Evolutionary conservation across 306 rosid species (phyloP).

Genomic region (Fragaria vesca): DNA sequence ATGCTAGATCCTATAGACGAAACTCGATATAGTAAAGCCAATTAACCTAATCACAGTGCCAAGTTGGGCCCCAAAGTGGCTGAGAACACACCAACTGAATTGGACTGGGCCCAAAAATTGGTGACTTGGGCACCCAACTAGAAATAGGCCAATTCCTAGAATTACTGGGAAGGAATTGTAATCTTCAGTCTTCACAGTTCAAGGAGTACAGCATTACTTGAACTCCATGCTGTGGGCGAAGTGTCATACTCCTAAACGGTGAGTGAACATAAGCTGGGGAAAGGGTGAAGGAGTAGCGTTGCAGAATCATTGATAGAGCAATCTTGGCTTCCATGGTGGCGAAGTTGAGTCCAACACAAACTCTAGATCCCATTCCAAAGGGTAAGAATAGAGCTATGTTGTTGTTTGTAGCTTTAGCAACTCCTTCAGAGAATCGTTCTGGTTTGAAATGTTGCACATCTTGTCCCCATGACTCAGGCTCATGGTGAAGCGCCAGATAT

Average conservation of each 20-base stretch:
- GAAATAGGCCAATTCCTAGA: too few species aligned
- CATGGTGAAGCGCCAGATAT: constrained; percentile 26
- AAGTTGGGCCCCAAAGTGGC: too few species aligned
- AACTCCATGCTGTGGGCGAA: constrained; percentile 21
- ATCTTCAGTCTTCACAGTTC: not conserved
- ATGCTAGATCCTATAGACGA: too few species aligned
- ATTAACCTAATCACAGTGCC: too few species aligned
- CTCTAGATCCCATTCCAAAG: constrained; percentile 32
- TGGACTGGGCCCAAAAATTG: too few species aligned
- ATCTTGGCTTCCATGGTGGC: constrained; percentile 25
- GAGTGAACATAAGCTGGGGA: constrained; percentile 29
- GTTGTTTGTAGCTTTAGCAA: constrained; percentile 30
- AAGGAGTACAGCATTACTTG: constrained; percentile 9
- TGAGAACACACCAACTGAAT: too few species aligned
- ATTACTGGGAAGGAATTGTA: not conserved
- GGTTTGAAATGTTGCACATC: constrained; percentile 35
- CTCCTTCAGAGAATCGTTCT: constrained; percentile 27
- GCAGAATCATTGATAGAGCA: constrained; percentile 31
- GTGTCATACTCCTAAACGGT: not conserved
- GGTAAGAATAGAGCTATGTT: constrained; percentile 23
- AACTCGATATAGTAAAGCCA: too few species aligned
- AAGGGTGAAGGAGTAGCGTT: constrained; percentile 27
- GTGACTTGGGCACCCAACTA: too few species aligned
- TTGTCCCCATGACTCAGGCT: constrained; percentile 29
- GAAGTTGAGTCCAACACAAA: constrained; percentile 29